Evolutionary conservation across 495 filamentous ascomycete species (phyloP), one percentile per base, ranked within the genome.

Genomic region (Clavariopsis aquatica): DNA sequence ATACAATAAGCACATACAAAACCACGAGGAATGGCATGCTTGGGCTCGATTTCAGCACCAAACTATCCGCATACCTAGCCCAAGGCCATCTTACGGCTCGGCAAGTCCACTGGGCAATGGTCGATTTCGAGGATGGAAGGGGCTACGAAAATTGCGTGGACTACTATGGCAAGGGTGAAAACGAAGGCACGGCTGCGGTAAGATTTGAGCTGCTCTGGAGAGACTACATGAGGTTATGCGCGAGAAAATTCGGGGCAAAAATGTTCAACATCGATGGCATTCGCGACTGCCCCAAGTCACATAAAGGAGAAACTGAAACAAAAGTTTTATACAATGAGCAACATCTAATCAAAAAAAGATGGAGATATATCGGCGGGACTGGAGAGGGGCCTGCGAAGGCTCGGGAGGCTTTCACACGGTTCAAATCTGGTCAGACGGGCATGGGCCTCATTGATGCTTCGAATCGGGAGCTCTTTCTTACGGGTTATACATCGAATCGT

Each of bases 161-260:
- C 27, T 86, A 84, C 10, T 76, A 84, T 23, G 88, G 87, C 2
- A 52, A 53, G 19, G 84, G 87, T 2, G 84, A 89, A 67, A 87
- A 84, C 70, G 81, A 83, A 52, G 88, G 89, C n/a, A 88, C 86
- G 0, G 78, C 78, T n/a, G 77, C 74, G 3, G 78, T 91, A 9
- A 83, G 89, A 1, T 87, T 89, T 58, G 86, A 92, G 64, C 78
- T 92, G 0, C 77, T 91, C 0, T 91, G 88, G 87, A 78, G 88
- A 4, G 88, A 91, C 74, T 91, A 91, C 74, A 89, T 91, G 82
- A 79, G 85, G 0, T 81, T 92, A 13, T 86, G 86, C 62, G 81
- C 81, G 26, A 76, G 82, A 3, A 90, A 91, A 68, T 89, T 87
- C 62, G 80, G 81, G 15, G 70, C 74, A 49, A 80, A 80, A 49